Percentiles rank a stretch among this genome's conserved stretches.
phyloP scores from a whole-genome alignment of 2,329 filamentous ascomycete genomes.

The Botryotinia calthae region DNA sequence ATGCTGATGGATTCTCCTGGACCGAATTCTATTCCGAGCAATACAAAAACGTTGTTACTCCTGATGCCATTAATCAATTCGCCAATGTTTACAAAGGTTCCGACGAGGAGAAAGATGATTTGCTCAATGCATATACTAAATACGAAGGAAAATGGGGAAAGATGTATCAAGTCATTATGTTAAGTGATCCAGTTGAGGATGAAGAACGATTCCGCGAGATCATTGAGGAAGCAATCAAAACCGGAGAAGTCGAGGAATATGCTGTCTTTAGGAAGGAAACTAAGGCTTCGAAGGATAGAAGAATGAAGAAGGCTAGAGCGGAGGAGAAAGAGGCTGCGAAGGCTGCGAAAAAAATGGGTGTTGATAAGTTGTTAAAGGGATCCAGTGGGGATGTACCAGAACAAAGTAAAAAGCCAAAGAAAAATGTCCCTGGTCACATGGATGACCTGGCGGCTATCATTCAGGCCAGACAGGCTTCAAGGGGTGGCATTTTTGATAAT shows the following conservation, averaged over 20 bases:
- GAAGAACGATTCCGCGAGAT: constrained; percentile 80
- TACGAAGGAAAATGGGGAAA: constrained; percentile 71
- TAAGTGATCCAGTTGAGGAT: constrained; percentile 79
- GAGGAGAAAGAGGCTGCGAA: constrained; percentile 69
- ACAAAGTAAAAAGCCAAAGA: constrained; percentile 49
- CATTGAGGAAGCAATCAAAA: constrained; percentile 76
- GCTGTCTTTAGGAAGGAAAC: constrained; percentile 70
- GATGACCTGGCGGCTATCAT: constrained; percentile 72
- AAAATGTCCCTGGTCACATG: constrained; percentile 42
- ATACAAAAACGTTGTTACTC: constrained; percentile 72
- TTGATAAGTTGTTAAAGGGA: constrained; percentile 63
- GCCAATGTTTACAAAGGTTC: constrained; percentile 77
- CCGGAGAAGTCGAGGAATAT: constrained; percentile 64
- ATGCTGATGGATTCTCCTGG: constrained; percentile 87
- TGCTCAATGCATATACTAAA: constrained; percentile 73
- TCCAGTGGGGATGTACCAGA: constrained; percentile 21
- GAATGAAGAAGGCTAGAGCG: constrained; percentile 60
- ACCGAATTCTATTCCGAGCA: constrained; percentile 83
- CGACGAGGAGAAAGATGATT: constrained; percentile 76
- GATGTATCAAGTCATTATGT: constrained; percentile 81
- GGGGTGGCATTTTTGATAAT: constrained; percentile 64
- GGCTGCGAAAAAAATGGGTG: constrained; percentile 70
- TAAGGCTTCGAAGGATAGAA: constrained; percentile 58
- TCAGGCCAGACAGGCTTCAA: constrained; percentile 63
- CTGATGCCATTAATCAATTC: constrained; percentile 72